Conservation (phyloP, 2,329 filamentous ascomycete genomes). For the Cladosporium sp. region DNA sequence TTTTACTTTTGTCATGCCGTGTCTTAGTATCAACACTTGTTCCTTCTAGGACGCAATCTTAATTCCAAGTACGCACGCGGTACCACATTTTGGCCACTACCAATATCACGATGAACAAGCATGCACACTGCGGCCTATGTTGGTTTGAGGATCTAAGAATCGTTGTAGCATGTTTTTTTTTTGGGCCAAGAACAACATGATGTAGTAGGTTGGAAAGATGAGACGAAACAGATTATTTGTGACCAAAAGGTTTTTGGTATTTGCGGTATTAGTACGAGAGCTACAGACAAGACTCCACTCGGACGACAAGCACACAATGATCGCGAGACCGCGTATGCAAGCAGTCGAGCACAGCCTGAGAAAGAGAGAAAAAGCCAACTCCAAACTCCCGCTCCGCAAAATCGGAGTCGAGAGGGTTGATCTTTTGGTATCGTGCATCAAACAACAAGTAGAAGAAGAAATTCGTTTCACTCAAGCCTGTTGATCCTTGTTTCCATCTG, state of each 20-base stretch:
- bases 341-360: background rate
- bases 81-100: too few relatives aligned
- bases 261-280: constrained; percentile 10
- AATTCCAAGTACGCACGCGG: background rate
- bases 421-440: background rate
- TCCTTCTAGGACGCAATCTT: background rate
- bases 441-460: constrained; percentile 7
- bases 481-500: background rate
- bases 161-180: too few relatives aligned
- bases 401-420: background rate
- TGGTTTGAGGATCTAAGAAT: too few relatives aligned
- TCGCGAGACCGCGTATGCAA: background rate
- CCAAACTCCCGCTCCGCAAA: background rate
- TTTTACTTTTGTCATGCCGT: background rate
- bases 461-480: constrained; percentile 8
- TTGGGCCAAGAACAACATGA: background rate
- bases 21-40: background rate
- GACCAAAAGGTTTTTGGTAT: constrained; percentile 5
- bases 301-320: background rate
- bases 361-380: background rate
- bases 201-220: background rate
- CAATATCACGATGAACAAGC: too few relatives aligned
- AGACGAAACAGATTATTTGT: background rate
- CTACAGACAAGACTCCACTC: background rate
- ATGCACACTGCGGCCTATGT: too few relatives aligned